These are phyloP conservation scores for Dioszegia crocea DNA, from an alignment of 768 basidiomycete species.

Conservation along the genomic window DNA sequence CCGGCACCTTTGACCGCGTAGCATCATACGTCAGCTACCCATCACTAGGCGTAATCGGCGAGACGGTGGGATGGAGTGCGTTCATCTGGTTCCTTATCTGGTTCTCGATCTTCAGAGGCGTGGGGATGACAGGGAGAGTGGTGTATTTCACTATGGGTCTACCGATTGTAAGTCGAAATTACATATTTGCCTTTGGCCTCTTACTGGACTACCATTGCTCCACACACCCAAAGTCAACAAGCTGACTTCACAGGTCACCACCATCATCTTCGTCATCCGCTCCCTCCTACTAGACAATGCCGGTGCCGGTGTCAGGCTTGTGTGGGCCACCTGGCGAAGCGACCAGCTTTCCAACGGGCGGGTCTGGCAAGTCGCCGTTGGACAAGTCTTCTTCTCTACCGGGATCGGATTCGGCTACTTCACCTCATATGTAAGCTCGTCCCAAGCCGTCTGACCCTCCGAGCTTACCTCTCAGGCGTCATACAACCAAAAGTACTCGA, in stretches of 20 bases:
- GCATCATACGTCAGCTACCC: slow-evolving; percentile 7
- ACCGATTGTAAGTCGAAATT: slow-evolving; percentile 20
- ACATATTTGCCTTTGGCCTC: no score
- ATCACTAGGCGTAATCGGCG: slow-evolving; percentile 8
- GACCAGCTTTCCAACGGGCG: slow-evolving; percentile 1
- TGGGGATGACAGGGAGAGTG: slow-evolving; percentile 16
- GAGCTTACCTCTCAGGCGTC: no score
- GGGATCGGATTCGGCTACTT: slow-evolving; percentile 22
- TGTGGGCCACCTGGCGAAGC: slow-evolving; percentile 15
- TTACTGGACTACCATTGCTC: no score
- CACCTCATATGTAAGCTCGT: slow-evolving; percentile 15
- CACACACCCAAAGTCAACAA: not conserved
- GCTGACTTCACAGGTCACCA: not conserved
- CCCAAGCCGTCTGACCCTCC: no score
- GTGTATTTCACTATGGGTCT: slow-evolving; percentile 25
- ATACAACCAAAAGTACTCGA: slow-evolving; percentile 18
- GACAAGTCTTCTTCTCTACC: slow-evolving; percentile 20
- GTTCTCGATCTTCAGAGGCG: slow-evolving; percentile 20
- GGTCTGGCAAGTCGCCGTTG: slow-evolving; percentile 15
- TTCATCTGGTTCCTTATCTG: slow-evolving; percentile 21
- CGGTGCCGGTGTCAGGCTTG: slow-evolving; percentile 10
- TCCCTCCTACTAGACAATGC: slow-evolving; percentile 18
- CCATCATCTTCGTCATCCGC: slow-evolving; percentile 17
- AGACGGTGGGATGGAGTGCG: slow-evolving; percentile 16
- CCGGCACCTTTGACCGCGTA: not conserved